Evolutionary conservation across 1,139 yeast species (phyloP).

Genomic region (Blastobotrys indianensis): DNA sequence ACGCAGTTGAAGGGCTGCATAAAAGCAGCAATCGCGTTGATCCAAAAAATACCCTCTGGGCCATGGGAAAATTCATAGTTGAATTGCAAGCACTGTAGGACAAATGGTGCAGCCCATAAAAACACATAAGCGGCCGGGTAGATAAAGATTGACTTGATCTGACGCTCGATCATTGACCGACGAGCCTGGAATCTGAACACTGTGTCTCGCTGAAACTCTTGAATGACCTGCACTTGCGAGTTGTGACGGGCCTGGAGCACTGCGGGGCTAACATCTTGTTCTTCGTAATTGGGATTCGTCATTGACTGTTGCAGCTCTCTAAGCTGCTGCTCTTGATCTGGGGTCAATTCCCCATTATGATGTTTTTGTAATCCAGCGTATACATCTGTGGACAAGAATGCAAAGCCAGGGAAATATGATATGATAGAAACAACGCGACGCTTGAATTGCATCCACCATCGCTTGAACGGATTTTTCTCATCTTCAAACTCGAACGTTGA

Average conservation of each 20-base stretch:
- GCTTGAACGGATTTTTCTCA: constrained; percentile 9
- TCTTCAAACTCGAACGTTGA: constrained; percentile 14
- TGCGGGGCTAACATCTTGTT: constrained; percentile 3
- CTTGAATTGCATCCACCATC: constrained; percentile 6
- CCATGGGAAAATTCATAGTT: constrained; percentile 39
- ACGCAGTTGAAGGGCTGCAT: constrained; percentile 78
- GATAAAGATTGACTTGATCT: constrained; percentile 71
- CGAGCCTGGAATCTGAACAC: constrained; percentile 54
- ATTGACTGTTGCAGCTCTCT: constrained; percentile 1
- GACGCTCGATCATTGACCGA: constrained; percentile 63
- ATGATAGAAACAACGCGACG: constrained; percentile 12
- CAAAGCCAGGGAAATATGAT: constrained; percentile 29
- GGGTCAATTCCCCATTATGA: too few species aligned
- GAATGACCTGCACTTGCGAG: constrained; percentile 29
- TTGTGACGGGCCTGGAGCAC: constrained; percentile 8
- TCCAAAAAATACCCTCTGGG: constrained; percentile 56
- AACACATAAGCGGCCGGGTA: constrained; percentile 79
- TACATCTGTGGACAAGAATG: constrained; percentile 19
- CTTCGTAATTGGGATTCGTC: background rate
- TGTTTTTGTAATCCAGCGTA: constrained; percentile 1
- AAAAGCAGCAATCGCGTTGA: constrained; percentile 61
- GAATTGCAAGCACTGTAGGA: constrained; percentile 58
- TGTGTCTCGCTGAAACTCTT: constrained; percentile 51
- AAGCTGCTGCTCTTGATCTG: background rate
- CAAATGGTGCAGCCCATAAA: constrained; percentile 76